phyloP scores from a whole-genome alignment of 305 asterid genomes.

The Fraxinus baroniana region DNA sequence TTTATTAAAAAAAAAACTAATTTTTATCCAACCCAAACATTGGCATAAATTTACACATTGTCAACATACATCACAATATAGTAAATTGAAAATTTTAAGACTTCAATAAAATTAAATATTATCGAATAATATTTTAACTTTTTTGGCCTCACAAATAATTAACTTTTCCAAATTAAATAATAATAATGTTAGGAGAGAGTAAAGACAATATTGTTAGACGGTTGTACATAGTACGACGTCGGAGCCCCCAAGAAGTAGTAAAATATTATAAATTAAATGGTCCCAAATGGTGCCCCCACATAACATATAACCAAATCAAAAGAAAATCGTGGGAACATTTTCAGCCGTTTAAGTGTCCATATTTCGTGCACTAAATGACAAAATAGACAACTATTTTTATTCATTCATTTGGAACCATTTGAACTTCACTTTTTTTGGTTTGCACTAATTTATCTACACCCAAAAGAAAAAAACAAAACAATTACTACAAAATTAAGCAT shows the following conservation, averaged over 20 bases:
- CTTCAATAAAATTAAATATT: too few species aligned
- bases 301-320: background rate
- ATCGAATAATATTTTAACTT: background rate
- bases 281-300: background rate
- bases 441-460: background rate
- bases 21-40: too few species aligned
- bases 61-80: background rate
- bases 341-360: constrained; percentile 11
- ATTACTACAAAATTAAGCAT: background rate
- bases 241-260: constrained; percentile 25
- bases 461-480: background rate
- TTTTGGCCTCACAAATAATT: background rate
- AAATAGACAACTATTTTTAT: background rate
- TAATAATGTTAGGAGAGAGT: background rate
- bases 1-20: too few species aligned
- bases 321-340: constrained; percentile 13
- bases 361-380: constrained; percentile 8
- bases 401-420: constrained; percentile 26
- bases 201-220: background rate
- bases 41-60: background rate
- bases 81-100: background rate
- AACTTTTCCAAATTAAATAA: background rate
- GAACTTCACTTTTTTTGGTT: background rate
- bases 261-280: background rate
- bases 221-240: background rate